Percentiles rank a stretch among this genome's conserved stretches.
Evolutionary conservation across 345 rosid species (phyloP).

Genomic region (Sisymbrium irio): DNA sequence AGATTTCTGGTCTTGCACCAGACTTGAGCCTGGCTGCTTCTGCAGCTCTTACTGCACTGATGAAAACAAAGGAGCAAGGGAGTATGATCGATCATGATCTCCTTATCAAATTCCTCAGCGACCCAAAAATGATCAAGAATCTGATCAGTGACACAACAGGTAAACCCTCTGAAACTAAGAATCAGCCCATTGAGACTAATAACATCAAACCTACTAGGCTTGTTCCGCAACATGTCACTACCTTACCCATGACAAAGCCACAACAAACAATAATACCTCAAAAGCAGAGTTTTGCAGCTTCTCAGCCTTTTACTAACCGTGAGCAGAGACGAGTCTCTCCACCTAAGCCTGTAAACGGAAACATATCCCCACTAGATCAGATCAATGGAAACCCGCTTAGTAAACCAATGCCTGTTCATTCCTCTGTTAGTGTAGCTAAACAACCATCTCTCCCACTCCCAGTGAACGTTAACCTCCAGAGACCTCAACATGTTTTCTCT

Average conservation of each 20-base stretch:
- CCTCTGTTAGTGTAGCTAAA: background rate
- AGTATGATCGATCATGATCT: conserved; percentile 51
- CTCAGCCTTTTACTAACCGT: conserved; percentile 14
- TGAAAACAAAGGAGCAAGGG: conserved; percentile 40
- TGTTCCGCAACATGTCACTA: conserved; percentile 12
- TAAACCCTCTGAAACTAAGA: conserved; percentile 21
- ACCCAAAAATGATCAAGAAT: conserved; percentile 49
- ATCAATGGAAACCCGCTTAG: conserved; percentile 8
- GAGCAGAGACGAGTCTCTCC: conserved; percentile 23
- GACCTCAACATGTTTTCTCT: conserved; percentile 16
- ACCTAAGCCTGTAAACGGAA: conserved; percentile 20
- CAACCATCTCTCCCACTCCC: conserved; percentile 23
- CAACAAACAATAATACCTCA: conserved; percentile 20
- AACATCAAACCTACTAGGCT: background rate
- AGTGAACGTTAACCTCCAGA: conserved; percentile 10
- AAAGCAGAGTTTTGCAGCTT: conserved; percentile 2
- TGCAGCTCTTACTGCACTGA: conserved; percentile 37
- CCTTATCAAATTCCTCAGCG: conserved; percentile 51
- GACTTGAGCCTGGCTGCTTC: conserved; percentile 41
- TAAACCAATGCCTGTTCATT: conserved; percentile 11
- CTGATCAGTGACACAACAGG: conserved; percentile 24
- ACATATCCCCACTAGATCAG: conserved; percentile 3
- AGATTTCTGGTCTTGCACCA: conserved; percentile 25
- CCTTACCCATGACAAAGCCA: background rate
- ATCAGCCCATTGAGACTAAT: background rate